Evolutionary conservation across 257 asterid genomes (phyloP).

Genomic region (Eucommia ulmoides): DNA sequence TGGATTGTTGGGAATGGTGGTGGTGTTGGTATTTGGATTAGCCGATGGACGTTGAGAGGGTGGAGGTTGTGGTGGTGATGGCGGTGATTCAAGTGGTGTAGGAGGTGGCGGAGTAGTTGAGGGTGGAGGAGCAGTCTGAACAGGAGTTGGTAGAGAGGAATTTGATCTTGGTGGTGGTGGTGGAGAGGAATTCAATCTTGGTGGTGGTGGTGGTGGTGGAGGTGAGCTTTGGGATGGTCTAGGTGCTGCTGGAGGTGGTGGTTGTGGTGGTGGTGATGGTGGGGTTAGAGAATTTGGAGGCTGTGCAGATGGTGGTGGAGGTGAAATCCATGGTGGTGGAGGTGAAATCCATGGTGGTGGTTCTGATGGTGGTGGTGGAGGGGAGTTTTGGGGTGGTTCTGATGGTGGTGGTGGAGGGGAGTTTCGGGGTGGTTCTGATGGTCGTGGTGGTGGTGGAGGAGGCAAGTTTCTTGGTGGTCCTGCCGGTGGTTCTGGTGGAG

Average conservation of each 20-base stretch:
- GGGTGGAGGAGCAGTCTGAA: conserved; percentile 9
- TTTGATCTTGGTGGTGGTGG: conserved; percentile 8
- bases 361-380: conserved; percentile 14
- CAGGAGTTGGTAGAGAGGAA: conserved; percentile 1
- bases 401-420: conserved; percentile 19
- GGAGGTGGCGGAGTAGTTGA: conserved; percentile 18
- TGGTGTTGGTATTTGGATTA: conserved; percentile 17
- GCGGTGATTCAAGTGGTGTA: conserved; percentile 15
- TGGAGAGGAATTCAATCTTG: conserved; percentile 2
- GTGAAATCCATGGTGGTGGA: neutral
- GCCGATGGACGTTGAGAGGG: conserved; percentile 32
- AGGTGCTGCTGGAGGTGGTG: conserved; percentile 29
- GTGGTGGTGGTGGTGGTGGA: conserved; percentile 23
- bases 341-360: conserved; percentile 16
- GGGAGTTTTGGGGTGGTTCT: conserved; percentile 16
- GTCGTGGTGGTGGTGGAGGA: conserved; percentile 17
- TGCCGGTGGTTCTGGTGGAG: conserved; percentile 14
- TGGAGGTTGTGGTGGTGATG: conserved; percentile 27
- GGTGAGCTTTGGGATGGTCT: conserved; percentile 37
- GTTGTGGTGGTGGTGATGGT: conserved; percentile 15
- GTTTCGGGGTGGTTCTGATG: conserved; percentile 9
- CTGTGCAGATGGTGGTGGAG: conserved; percentile 7
- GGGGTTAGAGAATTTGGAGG: conserved; percentile 7
- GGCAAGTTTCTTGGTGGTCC: conserved; percentile 8
- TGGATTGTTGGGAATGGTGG: conserved; percentile 15